Percentiles rank a stretch among this genome's conserved stretches.
phyloP scores from a whole-genome alignment of 176 grass and related monocot species.

The bread wheat (Triticum aestivum) region DNA sequence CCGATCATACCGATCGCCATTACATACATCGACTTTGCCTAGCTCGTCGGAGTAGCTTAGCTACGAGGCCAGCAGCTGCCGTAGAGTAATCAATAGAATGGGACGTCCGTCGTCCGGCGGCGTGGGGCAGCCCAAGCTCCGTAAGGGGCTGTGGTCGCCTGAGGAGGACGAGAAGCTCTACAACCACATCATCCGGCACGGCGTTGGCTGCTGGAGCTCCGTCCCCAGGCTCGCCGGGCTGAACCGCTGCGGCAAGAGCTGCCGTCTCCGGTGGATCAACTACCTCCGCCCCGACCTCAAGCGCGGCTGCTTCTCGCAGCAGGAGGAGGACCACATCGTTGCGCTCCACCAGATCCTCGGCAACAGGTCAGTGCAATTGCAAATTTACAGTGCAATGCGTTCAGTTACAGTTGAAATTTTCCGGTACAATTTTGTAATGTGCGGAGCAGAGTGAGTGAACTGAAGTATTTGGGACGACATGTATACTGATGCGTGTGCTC shows the following conservation, averaged over 20 bases:
- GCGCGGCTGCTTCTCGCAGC: background rate
- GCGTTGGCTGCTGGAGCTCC: conserved; percentile 86
- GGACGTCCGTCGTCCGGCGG: conserved; percentile 50
- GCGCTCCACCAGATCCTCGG: background rate
- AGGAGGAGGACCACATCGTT: conserved; percentile 17
- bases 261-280: conserved; percentile 17
- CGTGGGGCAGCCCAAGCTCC: conserved; percentile 62
- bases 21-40: background rate
- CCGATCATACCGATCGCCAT: conserved; percentile 12
- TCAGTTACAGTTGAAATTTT: too few relatives aligned
- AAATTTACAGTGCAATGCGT: too few relatives aligned
- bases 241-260: conserved; percentile 20
- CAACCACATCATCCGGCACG: conserved; percentile 87
- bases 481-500: background rate
- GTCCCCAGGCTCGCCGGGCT: conserved; percentile 67
- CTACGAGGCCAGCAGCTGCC: background rate
- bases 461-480: too few relatives aligned
- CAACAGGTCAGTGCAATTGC: background rate
- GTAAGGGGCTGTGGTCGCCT: conserved; percentile 86
- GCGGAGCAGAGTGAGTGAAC: too few relatives aligned
- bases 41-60: background rate
- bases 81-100: too few relatives aligned
- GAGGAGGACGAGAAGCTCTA: conserved; percentile 92
- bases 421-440: too few relatives aligned
- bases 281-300: conserved; percentile 18